These are phyloP conservation scores for Penicillium goetzii DNA, from an alignment of 495 filamentous ascomycete genomes.

Conservation along the genomic window DNA sequence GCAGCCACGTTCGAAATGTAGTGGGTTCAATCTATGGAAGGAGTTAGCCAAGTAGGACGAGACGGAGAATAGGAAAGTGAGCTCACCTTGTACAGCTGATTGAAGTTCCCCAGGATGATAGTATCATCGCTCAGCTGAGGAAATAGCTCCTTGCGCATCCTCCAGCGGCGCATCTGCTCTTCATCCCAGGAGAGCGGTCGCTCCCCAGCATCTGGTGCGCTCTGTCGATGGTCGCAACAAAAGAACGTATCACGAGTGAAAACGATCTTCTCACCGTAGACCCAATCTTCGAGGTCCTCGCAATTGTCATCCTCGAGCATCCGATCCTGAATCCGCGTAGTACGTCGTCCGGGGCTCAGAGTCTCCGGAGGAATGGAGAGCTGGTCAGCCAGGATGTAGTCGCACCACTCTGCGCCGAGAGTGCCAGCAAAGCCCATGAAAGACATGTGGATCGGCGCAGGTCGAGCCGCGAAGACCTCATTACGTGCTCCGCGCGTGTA, in stretches of 20 bases:
- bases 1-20: conserved; percentile 94
- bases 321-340: conserved; percentile 72
- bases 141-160: conserved; percentile 94
- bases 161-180: conserved; percentile 83
- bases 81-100: conserved; percentile 96
- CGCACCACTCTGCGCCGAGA: conserved; percentile 96
- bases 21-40: conserved; percentile 85
- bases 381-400: conserved; percentile 91
- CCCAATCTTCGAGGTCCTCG: conserved; percentile 71
- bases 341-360: conserved; percentile 74
- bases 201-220: conserved; percentile 75
- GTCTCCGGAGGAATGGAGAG: conserved; percentile 85
- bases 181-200: conserved; percentile 74
- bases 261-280: conserved; percentile 97
- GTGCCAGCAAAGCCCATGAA: conserved; percentile 99
- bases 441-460: conserved; percentile 97
- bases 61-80: conserved; percentile 2
- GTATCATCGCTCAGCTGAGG: conserved; percentile 79
- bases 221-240: conserved; percentile 96
- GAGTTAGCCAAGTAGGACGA: conserved; percentile 12
- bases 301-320: conserved; percentile 69
- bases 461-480: conserved; percentile 93
- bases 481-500: conserved; percentile 98
- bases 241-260: conserved; percentile 97
- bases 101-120: conserved; percentile 97